These are phyloP conservation scores for Suillus occidentalis DNA, from an alignment of 768 basidiomycete species.

Conservation along the genomic window DNA sequence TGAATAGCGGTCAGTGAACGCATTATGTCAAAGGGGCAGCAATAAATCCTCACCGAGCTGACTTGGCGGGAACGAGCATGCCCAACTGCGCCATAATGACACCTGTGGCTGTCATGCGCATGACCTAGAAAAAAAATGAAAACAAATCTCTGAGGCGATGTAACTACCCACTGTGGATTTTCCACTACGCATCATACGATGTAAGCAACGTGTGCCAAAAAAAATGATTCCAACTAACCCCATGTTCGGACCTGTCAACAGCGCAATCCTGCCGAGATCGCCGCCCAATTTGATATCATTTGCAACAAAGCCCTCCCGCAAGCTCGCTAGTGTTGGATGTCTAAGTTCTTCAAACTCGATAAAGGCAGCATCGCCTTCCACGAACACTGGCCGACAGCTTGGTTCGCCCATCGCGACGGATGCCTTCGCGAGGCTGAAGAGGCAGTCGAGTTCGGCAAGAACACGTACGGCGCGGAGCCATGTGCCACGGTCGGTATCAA, in stretches of 20 bases:
- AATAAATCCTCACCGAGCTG: conserved; percentile 57
- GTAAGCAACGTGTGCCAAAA: conserved; percentile 5
- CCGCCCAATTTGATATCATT: conserved; percentile 89
- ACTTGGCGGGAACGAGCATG: conserved; percentile 88
- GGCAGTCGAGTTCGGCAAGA: conserved; percentile 93
- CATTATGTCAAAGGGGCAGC: neutral
- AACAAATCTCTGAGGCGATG: neutral
- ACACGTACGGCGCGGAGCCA: conserved; percentile 86
- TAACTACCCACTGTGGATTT: conserved; percentile 63
- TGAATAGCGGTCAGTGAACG: conserved; percentile 28
- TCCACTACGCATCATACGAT: conserved; percentile 44
- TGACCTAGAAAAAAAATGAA: conserved; percentile 44
- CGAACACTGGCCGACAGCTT: conserved; percentile 86
- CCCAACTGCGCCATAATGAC: conserved; percentile 95
- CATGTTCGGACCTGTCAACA: conserved; percentile 92
- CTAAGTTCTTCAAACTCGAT: conserved; percentile 87
- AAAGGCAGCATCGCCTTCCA: conserved; percentile 76
- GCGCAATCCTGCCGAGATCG: conserved; percentile 67
- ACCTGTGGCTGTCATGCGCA: conserved; percentile 96
- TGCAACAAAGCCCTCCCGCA: conserved; percentile 84
- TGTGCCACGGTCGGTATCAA: conserved; percentile 74
- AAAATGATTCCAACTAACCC: conserved; percentile 50
- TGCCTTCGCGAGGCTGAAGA: conserved; percentile 88
- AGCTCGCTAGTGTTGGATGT: conserved; percentile 76
- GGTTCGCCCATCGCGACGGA: conserved; percentile 92